Percentiles rank a stretch among this genome's conserved stretches.
Evolutionary conservation across 2,329 filamentous ascomycete species (phyloP).

Genomic region (Lasiodiplodia hormozganensis): DNA sequence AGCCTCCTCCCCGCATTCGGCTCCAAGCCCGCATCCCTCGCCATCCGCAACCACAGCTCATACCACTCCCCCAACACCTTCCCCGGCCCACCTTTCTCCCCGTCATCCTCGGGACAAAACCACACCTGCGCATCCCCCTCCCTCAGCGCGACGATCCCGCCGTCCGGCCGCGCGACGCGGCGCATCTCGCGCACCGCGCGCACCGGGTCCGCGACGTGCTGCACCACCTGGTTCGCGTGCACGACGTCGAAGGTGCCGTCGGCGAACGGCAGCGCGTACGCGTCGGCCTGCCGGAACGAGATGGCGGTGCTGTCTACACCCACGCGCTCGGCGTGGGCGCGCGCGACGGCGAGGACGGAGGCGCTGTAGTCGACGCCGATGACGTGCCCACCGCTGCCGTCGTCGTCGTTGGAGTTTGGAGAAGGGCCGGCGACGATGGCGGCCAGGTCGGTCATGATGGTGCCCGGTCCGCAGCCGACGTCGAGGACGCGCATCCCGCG

Average conservation of each 20-base stretch:
- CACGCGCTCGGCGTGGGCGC: slow-evolving; percentile 43
- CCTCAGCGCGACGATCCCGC: slow-evolving; percentile 60
- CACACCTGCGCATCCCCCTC: slow-evolving; percentile 47
- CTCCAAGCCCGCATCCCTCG: slow-evolving; percentile 37
- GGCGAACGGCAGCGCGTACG: slow-evolving; percentile 50
- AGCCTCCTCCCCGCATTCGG: slow-evolving; percentile 37
- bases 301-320: slow-evolving; percentile 46
- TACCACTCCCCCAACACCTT: slow-evolving; percentile 45
- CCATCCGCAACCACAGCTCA: slow-evolving; percentile 43
- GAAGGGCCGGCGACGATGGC: slow-evolving; percentile 45
- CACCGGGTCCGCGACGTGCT: slow-evolving; percentile 61
- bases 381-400: slow-evolving; percentile 51
- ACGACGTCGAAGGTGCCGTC: slow-evolving; percentile 66
- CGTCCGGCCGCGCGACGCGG: slow-evolving; percentile 56
- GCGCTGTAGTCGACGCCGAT: slow-evolving; percentile 54
- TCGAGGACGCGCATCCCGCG: slow-evolving; percentile 51
- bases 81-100: slow-evolving; percentile 26
- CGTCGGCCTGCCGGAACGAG: slow-evolving; percentile 50
- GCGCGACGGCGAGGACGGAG: slow-evolving; percentile 51
- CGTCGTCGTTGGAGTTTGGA: not conserved
- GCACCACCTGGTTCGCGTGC: slow-evolving; percentile 64
- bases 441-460: slow-evolving; percentile 54
- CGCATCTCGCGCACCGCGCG: slow-evolving; percentile 61
- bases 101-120: slow-evolving; percentile 41
- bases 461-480: slow-evolving; percentile 58